A percentile compares a stretch with the other conserved stretches of the same genome.
Conservation (phyloP, 257 asterid species). For the Salvia hispanica region DNA sequence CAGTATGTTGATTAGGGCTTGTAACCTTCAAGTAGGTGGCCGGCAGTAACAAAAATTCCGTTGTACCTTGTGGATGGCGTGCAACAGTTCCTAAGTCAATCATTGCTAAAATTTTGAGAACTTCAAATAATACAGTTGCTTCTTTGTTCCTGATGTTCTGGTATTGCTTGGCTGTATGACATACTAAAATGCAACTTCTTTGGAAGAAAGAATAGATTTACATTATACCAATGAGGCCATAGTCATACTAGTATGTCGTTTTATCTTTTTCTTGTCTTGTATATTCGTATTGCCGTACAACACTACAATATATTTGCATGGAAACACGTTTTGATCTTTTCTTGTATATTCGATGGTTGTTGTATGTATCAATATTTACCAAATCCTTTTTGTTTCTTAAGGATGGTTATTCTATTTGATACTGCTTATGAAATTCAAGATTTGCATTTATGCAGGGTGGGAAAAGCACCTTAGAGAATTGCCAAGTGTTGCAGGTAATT, state of each 20-base stretch:
- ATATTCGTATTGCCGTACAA: background rate
- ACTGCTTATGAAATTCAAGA: constrained; percentile 27
- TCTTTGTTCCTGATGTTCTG: background rate
- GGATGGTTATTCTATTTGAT: constrained; percentile 10
- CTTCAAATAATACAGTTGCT: no score
- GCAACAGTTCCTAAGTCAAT: background rate
- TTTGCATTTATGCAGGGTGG: constrained; percentile 69
- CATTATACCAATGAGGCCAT: background rate
- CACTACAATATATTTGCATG: background rate
- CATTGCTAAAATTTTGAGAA: no score
- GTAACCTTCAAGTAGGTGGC: no score
- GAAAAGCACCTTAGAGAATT: constrained; percentile 87
- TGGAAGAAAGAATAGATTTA: background rate
- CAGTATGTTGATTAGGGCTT: background rate
- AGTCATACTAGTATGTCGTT: background rate
- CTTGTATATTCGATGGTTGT: background rate
- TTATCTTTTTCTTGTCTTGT: background rate
- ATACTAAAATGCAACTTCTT: background rate
- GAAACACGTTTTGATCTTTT: background rate
- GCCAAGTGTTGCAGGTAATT: constrained; percentile 92
- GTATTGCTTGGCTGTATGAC: background rate
- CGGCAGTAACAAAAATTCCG: no score
- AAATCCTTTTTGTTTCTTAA: constrained; percentile 17
- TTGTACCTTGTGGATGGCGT: background rate
- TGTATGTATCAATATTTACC: constrained; percentile 3